Evolutionary conservation across 2,329 filamentous ascomycete genomes (phyloP), one percentile per base, ranked within the genome.

Genomic region (Aspergillus proliferans): DNA sequence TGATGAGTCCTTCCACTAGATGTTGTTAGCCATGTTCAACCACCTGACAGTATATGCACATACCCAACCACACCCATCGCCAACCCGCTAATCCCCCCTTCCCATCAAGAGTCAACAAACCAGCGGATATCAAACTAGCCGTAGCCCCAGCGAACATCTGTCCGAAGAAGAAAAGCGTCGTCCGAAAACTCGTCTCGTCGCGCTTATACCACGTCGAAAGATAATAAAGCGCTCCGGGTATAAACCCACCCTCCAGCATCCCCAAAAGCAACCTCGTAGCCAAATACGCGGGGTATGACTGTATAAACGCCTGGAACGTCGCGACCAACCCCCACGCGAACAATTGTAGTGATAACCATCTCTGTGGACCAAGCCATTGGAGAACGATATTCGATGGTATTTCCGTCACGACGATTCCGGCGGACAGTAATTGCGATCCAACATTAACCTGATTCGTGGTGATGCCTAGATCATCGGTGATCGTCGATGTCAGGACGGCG

Each of bases 151-250:
- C 78, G 14, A 79, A 68, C 58, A 78, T 73, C 56, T 79, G 79
- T 9, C 78, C 79, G 48, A 81, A 77, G 64, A 76, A 81, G 61
- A 81, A 81, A 30, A 80, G 58, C 58, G 76, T 76, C 44, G 79
- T 72, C 7, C 78, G 71, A 51, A 79, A 75, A 47, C 74, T 76
- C 0, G 74, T 76, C 58, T 81, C 78, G 2, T 68, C 66, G 2
- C 70, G 71, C 0, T 76, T 79, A 59, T 81, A 81, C 77, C 78
- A 81, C 1, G 74, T 77, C 0, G 77, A 78, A 1, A 81, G 63
- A 2, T 76, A 65, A 42, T 67, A 67, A 3, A 67, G 48, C n/a
- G 62, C 63, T 54, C 77, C 78, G 0, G 78, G 78, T 47, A 81
- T 80, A 53, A 78, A 81, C 1, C 78, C 78, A 0, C 75, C 74